Base-by-base conservation (phyloP, 371 early-diverging fungal genomes). In the Polyrhizophydium stewartii region DNA sequence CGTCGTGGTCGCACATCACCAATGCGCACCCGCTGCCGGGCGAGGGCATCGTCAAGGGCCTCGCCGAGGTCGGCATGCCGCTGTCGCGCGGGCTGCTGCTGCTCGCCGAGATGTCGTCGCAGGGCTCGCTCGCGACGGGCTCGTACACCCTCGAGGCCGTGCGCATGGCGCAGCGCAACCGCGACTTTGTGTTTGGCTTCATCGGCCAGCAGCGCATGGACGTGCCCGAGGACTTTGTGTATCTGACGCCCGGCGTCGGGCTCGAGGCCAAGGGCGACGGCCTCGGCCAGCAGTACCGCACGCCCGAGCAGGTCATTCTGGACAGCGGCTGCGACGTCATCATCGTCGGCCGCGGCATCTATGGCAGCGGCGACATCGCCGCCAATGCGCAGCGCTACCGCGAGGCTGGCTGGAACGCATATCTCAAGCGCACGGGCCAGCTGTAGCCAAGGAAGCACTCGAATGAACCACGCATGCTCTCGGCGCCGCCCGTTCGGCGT, bases 281-380 rank as follows among this genome's bases (percentile, higher is more conserved):
- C 2, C 72, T 97, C 37, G 98, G 98, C 37, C 97, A 97, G 74
- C 91, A 91, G 76, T 97, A 96, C 74, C 83, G 93, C 65, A 92
- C 93, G 0, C 97, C 97, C 37, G 76, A 85, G 53, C 77, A 90
- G 58, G 96, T 94, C 30, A 79, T 97, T 58, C 70, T 82, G n/a
- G 88, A 89, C 25, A 85, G 85, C 61, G 89, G 88, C 21, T 88
- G 92, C 56, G 98, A 97, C 79, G 83, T 97, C 22, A 95, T 97
- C 65, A 97, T 97, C 75, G 98, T 97, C 1, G 98, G 98, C 32
- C 82, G 98, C 53, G 96, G 93, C 55, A 93, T 97, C 64, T 95
- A 96, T 70, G 93, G 89, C 27, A 76, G 84, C 6, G 90, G 84
- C 22, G 86, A 87, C 37, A 57, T 59, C 0, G 86, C 91, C 64